Evolutionary conservation across 2,329 filamentous ascomycete genomes (phyloP), one percentile per base, ranked within the genome.

Genomic region (Cadophora luteo-olivacea): DNA sequence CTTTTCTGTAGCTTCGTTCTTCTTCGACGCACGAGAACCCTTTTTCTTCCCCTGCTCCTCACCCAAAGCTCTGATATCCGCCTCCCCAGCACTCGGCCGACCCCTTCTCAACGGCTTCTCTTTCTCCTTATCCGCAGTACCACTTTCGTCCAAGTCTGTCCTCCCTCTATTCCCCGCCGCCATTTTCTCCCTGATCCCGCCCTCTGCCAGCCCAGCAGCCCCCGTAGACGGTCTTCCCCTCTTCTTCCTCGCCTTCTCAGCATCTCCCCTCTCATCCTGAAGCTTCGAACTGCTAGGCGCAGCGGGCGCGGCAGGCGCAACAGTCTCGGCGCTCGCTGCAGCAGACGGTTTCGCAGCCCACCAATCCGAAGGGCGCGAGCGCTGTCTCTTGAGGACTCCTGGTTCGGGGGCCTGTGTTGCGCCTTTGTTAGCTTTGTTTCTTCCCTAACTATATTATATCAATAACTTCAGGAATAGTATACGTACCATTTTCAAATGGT

Each of bases 351-450:
- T 66, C 38, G 64, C 73, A 51, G 69, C 72, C 75, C 75, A 77
- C 72, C 72, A 77, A 7, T 74, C 70, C 55, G 73, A 74, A 11
- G 76, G 75, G 19, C 70, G 69, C 9, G 68, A 72, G n/a, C 75
- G 73, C 57, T 74, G 72, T 48, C 76, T 70, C 57, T 76, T 77
- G 51, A 72, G 62, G 14, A 72, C 54, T 63, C 55, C 67, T 48
- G 68, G 58, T 66, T 72, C 70, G 19, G 73, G 69, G 7, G 73
- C 73, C 74, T 75, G 36, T 1, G 33, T n/a, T 62, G 57, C 69
- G 32, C 14, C 6, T 49, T 51, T 19, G 45, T 62, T 51, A 45
- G 36, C n/a, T 25, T 45, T 19, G 1, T 6, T 7, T 19, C 11
- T 25, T 12, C 22, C 4, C 22, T 29, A 6, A 16, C 22, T 25